phyloP scores from a whole-genome alignment of 2,329 filamentous ascomycete genomes.

The Fusarium zealandicum region DNA sequence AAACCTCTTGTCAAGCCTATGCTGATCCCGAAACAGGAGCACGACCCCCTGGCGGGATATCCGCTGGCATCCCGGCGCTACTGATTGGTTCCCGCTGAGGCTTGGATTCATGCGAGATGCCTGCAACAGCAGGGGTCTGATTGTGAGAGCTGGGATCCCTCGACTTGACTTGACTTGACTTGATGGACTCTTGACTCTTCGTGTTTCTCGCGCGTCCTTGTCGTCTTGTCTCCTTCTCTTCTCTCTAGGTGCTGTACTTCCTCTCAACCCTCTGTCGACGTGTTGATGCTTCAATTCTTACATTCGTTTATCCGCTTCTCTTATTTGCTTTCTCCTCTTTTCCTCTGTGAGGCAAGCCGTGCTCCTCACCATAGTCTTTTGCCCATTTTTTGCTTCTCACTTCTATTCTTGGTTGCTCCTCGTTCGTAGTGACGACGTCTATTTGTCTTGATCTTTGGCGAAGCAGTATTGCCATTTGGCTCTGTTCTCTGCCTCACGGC shows the following conservation, averaged over 20 bases:
- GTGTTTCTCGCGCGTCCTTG: constrained; percentile 21
- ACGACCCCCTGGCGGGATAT: constrained; percentile 24
- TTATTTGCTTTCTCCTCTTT: constrained; percentile 17
- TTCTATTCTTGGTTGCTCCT: constrained; percentile 18
- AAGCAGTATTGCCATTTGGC: constrained; percentile 34
- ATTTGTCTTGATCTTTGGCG: constrained; percentile 13
- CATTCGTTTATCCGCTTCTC: constrained; percentile 25
- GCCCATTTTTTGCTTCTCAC: constrained; percentile 12
- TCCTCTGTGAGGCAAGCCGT: constrained; percentile 35
- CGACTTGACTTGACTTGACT: constrained; percentile 27
- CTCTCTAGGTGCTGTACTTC: not conserved
- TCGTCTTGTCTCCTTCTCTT: constrained; percentile 19
- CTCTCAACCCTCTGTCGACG: constrained; percentile 17
- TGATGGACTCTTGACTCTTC: constrained; percentile 17
- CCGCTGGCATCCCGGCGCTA: constrained; percentile 11
- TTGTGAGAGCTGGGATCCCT: constrained; percentile 26
- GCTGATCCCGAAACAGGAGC: constrained; percentile 41
- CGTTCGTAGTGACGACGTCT: constrained; percentile 27
- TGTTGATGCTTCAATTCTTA: constrained; percentile 30
- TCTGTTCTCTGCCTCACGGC: constrained; percentile 9
- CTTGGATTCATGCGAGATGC: constrained; percentile 37
- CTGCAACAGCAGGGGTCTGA: constrained; percentile 6
- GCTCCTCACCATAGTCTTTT: constrained; percentile 36
- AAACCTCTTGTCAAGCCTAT: constrained; percentile 15
- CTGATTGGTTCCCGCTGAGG: constrained; percentile 30